A percentile compares a stretch with the other conserved stretches of the same genome.
Conservation (phyloP, 1,284 basidiomycete species). For the Ustilago loliicola region DNA sequence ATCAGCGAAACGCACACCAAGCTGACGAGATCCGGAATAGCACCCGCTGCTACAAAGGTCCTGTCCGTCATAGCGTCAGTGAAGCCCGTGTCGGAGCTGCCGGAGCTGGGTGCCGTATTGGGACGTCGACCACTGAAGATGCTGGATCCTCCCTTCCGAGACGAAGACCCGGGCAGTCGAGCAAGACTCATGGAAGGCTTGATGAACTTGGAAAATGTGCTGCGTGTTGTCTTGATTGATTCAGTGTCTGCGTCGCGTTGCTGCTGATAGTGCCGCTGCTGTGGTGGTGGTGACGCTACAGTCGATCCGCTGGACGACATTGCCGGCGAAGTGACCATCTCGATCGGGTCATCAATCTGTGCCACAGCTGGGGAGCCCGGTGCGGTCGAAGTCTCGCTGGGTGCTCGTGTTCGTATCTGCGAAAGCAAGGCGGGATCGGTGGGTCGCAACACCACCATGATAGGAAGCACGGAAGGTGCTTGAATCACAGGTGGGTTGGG, state of each 20-base stretch:
- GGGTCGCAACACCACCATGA: constrained; percentile 61
- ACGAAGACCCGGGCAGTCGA: constrained; percentile 24
- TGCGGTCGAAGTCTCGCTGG: constrained; percentile 42
- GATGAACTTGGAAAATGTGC: constrained; percentile 49
- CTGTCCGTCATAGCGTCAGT: constrained; percentile 46
- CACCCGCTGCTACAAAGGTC: constrained; percentile 36
- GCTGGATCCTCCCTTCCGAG: constrained; percentile 42
- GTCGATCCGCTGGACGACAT: constrained; percentile 14
- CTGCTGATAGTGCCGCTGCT: constrained; percentile 13
- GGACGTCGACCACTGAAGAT: constrained; percentile 51
- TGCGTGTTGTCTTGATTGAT: constrained; percentile 51
- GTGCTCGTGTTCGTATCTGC: constrained; percentile 33
- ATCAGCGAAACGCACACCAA: constrained; percentile 61
- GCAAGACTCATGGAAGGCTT: constrained; percentile 40
- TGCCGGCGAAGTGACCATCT: constrained; percentile 23
- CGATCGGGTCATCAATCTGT: constrained; percentile 45
- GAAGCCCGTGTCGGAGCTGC: constrained; percentile 45
- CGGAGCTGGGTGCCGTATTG: constrained; percentile 57
- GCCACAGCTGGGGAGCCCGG: constrained; percentile 39
- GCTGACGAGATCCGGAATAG: constrained; percentile 48
- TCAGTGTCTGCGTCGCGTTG: constrained; percentile 38
- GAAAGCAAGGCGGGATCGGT: constrained; percentile 58
- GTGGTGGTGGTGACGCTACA: constrained; percentile 8
- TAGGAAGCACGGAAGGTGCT: constrained; percentile 59
- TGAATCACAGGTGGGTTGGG: constrained; percentile 53